phyloP scores from a whole-genome alignment of 2,329 filamentous ascomycete genomes.

The Cordyceps cateniannulata region DNA sequence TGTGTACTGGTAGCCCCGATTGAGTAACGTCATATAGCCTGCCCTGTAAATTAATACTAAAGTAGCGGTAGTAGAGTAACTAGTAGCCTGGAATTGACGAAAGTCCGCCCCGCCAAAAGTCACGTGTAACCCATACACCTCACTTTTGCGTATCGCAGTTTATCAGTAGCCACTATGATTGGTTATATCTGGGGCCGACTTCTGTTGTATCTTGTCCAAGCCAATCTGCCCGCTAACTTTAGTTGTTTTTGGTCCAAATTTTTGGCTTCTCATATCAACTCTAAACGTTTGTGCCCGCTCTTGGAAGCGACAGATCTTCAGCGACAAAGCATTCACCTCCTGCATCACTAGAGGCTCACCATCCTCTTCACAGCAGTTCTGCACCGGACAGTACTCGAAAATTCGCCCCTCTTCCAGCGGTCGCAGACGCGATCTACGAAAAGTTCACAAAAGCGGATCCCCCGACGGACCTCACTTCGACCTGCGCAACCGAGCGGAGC shows the following conservation, averaged over 20 bases:
- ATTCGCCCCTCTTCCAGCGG: background rate
- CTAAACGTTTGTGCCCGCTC: background rate
- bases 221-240: slow-evolving; percentile 1
- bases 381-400: background rate
- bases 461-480: background rate
- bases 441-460: slow-evolving; percentile 4
- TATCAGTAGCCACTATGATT: slow-evolving; percentile 1
- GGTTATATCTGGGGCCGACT: background rate
- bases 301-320: background rate
- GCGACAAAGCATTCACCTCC: background rate
- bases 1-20: no score
- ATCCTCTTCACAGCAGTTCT: background rate
- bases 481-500: background rate
- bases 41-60: background rate
- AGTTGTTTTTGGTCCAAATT: slow-evolving; percentile 5
- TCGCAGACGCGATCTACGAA: background rate
- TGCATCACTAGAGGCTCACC: background rate
- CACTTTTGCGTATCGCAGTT: slow-evolving; percentile 7
- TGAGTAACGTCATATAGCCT: no score
- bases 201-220: background rate
- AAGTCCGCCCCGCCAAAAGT: slow-evolving; percentile 7
- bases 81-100: background rate
- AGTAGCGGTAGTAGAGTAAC: no score
- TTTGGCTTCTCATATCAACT: slow-evolving; percentile 2
- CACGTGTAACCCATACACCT: background rate